Percentiles rank a stretch among this genome's conserved stretches.
These are phyloP conservation scores for Tolypocladium pustulatum DNA, from an alignment of 2,329 filamentous ascomycete genomes.

Conservation along the genomic window DNA sequence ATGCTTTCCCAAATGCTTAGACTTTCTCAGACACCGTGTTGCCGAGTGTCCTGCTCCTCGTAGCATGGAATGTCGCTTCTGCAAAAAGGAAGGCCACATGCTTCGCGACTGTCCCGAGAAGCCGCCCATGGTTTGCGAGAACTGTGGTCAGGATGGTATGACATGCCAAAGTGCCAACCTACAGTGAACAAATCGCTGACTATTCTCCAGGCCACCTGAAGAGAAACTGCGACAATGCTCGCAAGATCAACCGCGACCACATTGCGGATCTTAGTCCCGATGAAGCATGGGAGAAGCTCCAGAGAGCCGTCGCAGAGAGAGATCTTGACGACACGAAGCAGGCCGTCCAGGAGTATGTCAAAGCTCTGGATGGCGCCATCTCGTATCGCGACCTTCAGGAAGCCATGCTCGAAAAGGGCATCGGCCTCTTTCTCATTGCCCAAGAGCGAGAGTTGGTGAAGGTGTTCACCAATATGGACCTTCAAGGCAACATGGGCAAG, in stretches of 20 bases:
- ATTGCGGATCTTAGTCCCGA: constrained; percentile 40
- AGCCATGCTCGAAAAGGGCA: constrained; percentile 41
- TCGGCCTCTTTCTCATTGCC: constrained; percentile 52
- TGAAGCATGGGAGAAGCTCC: constrained; percentile 47
- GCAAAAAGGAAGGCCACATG: constrained; percentile 41
- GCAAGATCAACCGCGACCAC: constrained; percentile 44
- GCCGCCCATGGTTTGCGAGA: constrained; percentile 44
- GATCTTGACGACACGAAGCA: constrained; percentile 56
- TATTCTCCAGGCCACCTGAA: constrained; percentile 39
- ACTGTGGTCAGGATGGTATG: constrained; percentile 51
- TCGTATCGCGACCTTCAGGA: constrained; percentile 53
- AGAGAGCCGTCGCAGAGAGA: constrained; percentile 36
- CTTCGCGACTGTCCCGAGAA: constrained; percentile 53
- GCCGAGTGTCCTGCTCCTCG: constrained; percentile 24
- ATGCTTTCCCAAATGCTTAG: constrained; percentile 2
- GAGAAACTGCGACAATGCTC: constrained; percentile 46
- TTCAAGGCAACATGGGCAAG: constrained; percentile 57
- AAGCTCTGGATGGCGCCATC: constrained; percentile 40
- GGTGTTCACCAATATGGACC: constrained; percentile 60
- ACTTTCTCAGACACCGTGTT: constrained; percentile 15
- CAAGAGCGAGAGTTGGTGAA: constrained; percentile 43
- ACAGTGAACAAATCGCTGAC: constrained; percentile 4
- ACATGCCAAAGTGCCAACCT: not conserved
- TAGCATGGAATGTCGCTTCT: constrained; percentile 29
- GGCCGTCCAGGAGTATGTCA: constrained; percentile 49